Evolutionary conservation across 2,329 filamentous ascomycete genomes (phyloP), one percentile per base, ranked within the genome.

Genomic region (Fusarium sp.): DNA sequence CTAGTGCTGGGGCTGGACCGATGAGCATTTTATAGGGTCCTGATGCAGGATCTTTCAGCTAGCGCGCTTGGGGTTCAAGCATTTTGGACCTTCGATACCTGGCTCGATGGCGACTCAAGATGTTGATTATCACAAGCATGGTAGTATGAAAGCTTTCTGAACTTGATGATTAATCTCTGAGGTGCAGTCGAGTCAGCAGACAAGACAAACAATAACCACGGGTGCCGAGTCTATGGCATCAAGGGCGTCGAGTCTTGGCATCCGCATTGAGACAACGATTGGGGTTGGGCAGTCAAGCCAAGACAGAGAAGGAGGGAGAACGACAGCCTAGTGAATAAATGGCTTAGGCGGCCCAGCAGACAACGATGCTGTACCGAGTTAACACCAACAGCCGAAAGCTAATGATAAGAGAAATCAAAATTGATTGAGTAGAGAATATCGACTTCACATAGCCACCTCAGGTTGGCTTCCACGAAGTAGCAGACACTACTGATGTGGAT

Each of bases 11-110:
- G 63, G 63, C 64, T 60, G 44, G 72, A 72, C 61, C 45, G 55
- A 73, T 63, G 60, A 70, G 72, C 63, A 64, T 51, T 28, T 42
- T 45, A 35, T 73, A 63, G 66, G 57, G 57, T 47, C 65, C 18
- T 69, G 65, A 66, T 52, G 52, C 63, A 69, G 58, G 69, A 66
- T 69, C 65, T 42, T 62, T 52, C 61, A 66, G 69, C 66, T 76
- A 77, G 75, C 66, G 72, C 41, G 35, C 66, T 76, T 63, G 67
- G 36, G 28, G 24, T 62, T 63, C 48, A 44, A 60, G 38, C 31
- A 20, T 41, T 52, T 70, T 70, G 59, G 42, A 28, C 47, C 42
- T 49, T 51, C n/a, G 38, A 41, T 36, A 64, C 47, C 47, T 45
- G 66, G 26, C 45, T 36, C 41, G n/a, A 55, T 38, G 26, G 33